These are phyloP conservation scores for Epithele typhae DNA, from an alignment of 768 basidiomycete genomes.

Conservation along the genomic window DNA sequence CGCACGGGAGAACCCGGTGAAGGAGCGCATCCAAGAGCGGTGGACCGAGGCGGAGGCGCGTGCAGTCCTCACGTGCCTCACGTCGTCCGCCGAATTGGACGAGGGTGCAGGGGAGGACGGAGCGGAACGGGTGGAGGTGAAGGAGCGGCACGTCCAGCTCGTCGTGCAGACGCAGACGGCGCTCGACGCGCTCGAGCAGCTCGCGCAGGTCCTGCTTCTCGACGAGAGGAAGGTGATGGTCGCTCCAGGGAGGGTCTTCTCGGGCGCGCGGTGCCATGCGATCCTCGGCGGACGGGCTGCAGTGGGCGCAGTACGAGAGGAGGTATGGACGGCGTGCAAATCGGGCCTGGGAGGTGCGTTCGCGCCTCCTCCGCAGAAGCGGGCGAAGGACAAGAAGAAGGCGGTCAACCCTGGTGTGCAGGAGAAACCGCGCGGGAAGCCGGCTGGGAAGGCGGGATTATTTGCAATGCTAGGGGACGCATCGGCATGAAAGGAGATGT, in stretches of 20 bases:
- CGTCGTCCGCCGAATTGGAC: constrained; percentile 3
- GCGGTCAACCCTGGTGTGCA: constrained; percentile 1
- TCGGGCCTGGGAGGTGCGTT: constrained; percentile 47
- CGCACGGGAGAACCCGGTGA: constrained; percentile 45
- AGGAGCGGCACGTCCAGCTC: constrained; percentile 65
- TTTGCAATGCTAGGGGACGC: constrained; percentile 42
- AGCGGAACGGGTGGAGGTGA: constrained; percentile 19
- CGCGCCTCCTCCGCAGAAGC: constrained; percentile 25
- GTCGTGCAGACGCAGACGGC: constrained; percentile 59
- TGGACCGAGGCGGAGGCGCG: constrained; percentile 66
- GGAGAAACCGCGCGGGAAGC: constrained; percentile 17
- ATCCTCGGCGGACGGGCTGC: constrained; percentile 32
- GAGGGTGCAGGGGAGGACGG: not conserved
- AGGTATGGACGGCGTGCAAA: constrained; percentile 44
- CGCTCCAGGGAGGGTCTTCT: constrained; percentile 45
- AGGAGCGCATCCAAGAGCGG: constrained; percentile 59
- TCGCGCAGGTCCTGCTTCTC: constrained; percentile 61
- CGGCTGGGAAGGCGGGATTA: constrained; percentile 26
- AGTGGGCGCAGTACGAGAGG: constrained; percentile 20
- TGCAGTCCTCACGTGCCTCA: constrained; percentile 53
- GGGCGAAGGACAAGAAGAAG: constrained; percentile 40
- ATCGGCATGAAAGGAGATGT: constrained; percentile 25
- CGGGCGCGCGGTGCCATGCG: constrained; percentile 57
- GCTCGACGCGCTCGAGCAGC: constrained; percentile 53
- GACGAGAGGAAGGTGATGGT: constrained; percentile 42